These are phyloP conservation scores for Grigorovia humatica DNA, from an alignment of 805 yeast genomes.

Conservation along the genomic window DNA sequence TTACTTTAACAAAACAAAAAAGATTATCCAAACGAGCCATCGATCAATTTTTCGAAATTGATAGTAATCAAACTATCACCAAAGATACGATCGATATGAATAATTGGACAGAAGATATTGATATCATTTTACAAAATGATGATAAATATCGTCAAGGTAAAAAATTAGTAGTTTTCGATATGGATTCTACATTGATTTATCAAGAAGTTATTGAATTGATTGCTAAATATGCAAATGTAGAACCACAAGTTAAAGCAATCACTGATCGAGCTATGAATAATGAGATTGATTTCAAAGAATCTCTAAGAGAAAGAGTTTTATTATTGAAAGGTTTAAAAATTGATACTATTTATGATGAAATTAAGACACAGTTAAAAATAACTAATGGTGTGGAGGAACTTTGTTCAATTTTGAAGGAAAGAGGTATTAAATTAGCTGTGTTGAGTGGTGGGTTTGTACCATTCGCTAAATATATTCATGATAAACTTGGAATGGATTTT, in stretches of 20 bases:
- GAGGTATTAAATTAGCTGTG: slow-evolving; percentile 70
- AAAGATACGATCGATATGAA: not conserved
- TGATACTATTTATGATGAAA: slow-evolving; percentile 61
- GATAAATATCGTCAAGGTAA: slow-evolving; percentile 18
- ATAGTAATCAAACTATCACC: not conserved
- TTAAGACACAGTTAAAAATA: slow-evolving; percentile 55
- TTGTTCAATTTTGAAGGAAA: slow-evolving; percentile 45
- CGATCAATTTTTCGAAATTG: not conserved
- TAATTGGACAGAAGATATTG: slow-evolving; percentile 8
- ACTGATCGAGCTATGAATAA: slow-evolving; percentile 97
- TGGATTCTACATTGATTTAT: slow-evolving; percentile 93
- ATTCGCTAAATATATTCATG: slow-evolving; percentile 66
- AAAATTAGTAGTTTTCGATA: slow-evolving; percentile 78
- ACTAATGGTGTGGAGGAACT: slow-evolving; percentile 84
- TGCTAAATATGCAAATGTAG: slow-evolving; percentile 89
- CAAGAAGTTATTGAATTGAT: slow-evolving; percentile 96
- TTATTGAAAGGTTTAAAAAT: slow-evolving; percentile 78
- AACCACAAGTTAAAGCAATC: slow-evolving; percentile 73
- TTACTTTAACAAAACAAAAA: not conserved
- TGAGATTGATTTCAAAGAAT: slow-evolving; percentile 80
- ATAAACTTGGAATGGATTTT: slow-evolving; percentile 61
- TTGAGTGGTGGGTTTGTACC: slow-evolving; percentile 93
- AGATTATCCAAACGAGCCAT: slow-evolving; percentile 1
- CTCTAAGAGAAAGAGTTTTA: slow-evolving; percentile 62
- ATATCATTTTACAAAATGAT: slow-evolving; percentile 16